A percentile compares a stretch with the other conserved stretches of the same genome.
Evolutionary conservation across 2,329 filamentous ascomycete species (phyloP).

Genomic region (Pestalotiopsis sp.): DNA sequence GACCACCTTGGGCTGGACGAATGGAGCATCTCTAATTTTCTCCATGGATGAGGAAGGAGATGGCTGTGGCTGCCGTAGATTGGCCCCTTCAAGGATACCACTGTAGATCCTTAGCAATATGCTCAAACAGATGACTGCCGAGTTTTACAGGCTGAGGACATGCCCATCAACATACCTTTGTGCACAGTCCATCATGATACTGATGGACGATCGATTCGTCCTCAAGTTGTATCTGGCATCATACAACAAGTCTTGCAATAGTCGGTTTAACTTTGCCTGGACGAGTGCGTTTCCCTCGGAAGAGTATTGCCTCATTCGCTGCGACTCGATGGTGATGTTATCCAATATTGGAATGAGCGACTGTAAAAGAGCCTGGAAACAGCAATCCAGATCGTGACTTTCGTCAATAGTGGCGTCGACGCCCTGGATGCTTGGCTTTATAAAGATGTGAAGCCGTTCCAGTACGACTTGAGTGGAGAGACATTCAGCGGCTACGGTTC

Average conservation of each 20-base stretch:
- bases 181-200: conserved; percentile 24
- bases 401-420: background rate
- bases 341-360: conserved; percentile 20
- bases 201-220: conserved; percentile 24
- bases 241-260: conserved; percentile 20
- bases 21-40: conserved; percentile 16
- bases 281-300: conserved; percentile 19
- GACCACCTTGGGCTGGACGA: conserved; percentile 20
- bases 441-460: conserved; percentile 4
- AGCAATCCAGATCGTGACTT: conserved; percentile 17
- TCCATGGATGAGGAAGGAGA: conserved; percentile 1
- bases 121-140: background rate
- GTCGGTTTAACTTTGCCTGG: conserved; percentile 19
- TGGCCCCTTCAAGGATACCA: conserved; percentile 19
- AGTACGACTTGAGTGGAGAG: conserved; percentile 5
- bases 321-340: conserved; percentile 20
- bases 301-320: conserved; percentile 21
- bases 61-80: conserved; percentile 19
- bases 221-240: conserved; percentile 20
- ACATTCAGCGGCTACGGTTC: conserved; percentile 1
- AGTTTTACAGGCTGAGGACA: background rate
- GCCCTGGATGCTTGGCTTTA: background rate
- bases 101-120: conserved; percentile 6
- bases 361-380: conserved; percentile 22
- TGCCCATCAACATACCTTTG: conserved; percentile 19